phyloP scores from a whole-genome alignment of 2,329 filamentous ascomycete species.

The Penicillium polonicum region DNA sequence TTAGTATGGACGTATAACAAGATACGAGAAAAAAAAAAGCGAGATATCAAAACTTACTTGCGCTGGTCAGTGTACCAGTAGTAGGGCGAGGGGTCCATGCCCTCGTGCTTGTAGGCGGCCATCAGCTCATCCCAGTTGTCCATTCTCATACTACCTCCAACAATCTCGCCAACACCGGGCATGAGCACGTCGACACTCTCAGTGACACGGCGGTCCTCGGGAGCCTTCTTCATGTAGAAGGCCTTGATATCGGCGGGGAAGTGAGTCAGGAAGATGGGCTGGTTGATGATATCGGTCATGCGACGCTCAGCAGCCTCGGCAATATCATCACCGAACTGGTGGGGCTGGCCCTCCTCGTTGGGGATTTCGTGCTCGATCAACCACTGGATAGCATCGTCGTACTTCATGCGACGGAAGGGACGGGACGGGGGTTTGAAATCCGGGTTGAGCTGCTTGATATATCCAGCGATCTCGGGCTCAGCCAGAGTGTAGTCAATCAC shows the following conservation, averaged over 20 bases:
- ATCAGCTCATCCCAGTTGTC: conserved; percentile 86
- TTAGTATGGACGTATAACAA: neutral
- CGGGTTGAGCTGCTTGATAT: conserved; percentile 87
- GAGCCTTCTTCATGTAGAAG: conserved; percentile 97
- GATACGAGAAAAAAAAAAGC: neutral
- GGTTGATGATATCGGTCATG: conserved; percentile 97
- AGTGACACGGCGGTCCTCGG: conserved; percentile 75
- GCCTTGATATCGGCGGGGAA: conserved; percentile 98
- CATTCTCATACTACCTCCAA: conserved; percentile 96
- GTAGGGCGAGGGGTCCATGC: conserved; percentile 79
- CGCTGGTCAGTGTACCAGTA: conserved; percentile 99
- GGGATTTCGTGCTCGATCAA: conserved; percentile 83
- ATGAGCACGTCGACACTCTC: conserved; percentile 86
- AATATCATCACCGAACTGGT: conserved; percentile 95
- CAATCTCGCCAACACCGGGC: conserved; percentile 96
- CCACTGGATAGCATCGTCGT: conserved; percentile 92
- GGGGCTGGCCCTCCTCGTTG: conserved; percentile 88
- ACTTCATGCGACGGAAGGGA: conserved; percentile 93
- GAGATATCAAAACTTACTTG: conserved; percentile 62
- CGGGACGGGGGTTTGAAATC: conserved; percentile 76
- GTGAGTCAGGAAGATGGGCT: conserved; percentile 92
- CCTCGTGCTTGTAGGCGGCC: conserved; percentile 81
- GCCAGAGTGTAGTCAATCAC: conserved; percentile 76
- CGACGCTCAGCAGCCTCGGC: conserved; percentile 93
- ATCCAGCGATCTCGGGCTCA: conserved; percentile 68